Evolutionary conservation across 2,329 filamentous ascomycete species (phyloP).

Genomic region (Sporothrix brasiliensis): DNA sequence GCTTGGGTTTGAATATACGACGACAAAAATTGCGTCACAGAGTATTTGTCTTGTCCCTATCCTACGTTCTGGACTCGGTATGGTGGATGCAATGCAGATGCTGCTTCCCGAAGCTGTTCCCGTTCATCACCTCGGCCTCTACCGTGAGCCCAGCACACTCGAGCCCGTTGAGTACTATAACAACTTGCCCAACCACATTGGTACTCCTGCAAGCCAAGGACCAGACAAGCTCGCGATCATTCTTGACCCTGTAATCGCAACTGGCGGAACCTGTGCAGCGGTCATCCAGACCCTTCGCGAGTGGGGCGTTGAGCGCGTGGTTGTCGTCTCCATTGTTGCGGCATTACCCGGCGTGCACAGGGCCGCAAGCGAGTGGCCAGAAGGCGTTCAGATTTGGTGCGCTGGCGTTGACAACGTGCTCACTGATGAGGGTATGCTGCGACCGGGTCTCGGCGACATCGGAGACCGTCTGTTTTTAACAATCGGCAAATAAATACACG

Average conservation of each 20-base stretch:
- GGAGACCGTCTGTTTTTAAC: slow-evolving; percentile 89
- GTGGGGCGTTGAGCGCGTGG: slow-evolving; percentile 83
- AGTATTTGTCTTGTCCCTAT: slow-evolving; percentile 85
- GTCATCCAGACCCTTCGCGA: slow-evolving; percentile 87
- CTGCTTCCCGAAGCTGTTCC: slow-evolving; percentile 79
- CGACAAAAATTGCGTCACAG: slow-evolving; percentile 63
- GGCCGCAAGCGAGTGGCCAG: slow-evolving; percentile 77
- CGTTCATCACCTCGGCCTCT: slow-evolving; percentile 92
- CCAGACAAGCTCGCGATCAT: slow-evolving; percentile 70
- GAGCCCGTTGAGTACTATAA: slow-evolving; percentile 97
- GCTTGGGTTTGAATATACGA: slow-evolving; percentile 74
- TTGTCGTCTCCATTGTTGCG: slow-evolving; percentile 75
- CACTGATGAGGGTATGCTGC: slow-evolving; percentile 83
- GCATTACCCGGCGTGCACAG: slow-evolving; percentile 69
- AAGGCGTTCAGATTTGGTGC: slow-evolving; percentile 77
- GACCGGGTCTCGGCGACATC: slow-evolving; percentile 85
- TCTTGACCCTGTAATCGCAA: slow-evolving; percentile 91
- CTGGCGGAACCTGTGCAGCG: slow-evolving; percentile 84
- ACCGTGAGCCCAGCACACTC: slow-evolving; percentile 84
- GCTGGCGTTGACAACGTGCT: slow-evolving; percentile 76
- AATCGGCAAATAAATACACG: slow-evolving; percentile 68
- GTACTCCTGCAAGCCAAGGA: slow-evolving; percentile 45
- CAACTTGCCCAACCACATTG: slow-evolving; percentile 78
- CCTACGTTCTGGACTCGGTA: slow-evolving; percentile 85
- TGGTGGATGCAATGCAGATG: slow-evolving; percentile 84